Base-by-base conservation (phyloP, 139 green algal species). In the Coelastrella sp. region DNA sequence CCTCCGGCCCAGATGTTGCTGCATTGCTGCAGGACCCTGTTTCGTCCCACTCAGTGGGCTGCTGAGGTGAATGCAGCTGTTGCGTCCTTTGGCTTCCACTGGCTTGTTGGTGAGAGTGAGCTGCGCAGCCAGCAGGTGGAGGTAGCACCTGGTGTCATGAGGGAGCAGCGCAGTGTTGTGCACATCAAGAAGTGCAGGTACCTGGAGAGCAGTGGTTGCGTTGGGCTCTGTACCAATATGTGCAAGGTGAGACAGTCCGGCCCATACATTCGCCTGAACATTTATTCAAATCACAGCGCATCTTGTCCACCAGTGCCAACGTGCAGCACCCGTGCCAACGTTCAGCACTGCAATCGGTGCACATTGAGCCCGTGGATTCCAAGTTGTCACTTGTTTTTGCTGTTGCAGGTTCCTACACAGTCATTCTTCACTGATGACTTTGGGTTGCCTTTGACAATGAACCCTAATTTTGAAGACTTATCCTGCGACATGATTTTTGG, bases 401-500 rank as follows among this genome's bases (percentile, higher is more conserved):
- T 49, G 35, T 57, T 84, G 60, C 91, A 95, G 93, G 73, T 95
- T n/a, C 93, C 94, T 14, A 96, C 94, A 14, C 94, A 96, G 91
- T 82, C 70, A 27, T 96, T 95, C 78, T 95, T 95, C 84, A 95
- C 92, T 3, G 78, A 95, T 9, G 92, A 96, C 10, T 94, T 97
- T 83, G 95, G 95, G 5, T 82, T 97, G 89, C 95, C 95, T 17
- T 92, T 97, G 6, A 95, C 93, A 22, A 96, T 97, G 94, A 95
- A 95, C 66, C 94, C 94, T 65, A 93, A 96, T 82, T 96, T 95
- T 90, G 94, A 96, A 63, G 92, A 96, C 85, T 88, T 97, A 20
- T 94, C 89, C 6, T 97, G 95, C 84, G 89, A 94, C 7, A 97
- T 97, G 95, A 94, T 96, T 12, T 97, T 97, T 90, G 95, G 95